A percentile compares a stretch with the other conserved stretches of the same genome.
phyloP scores from a whole-genome alignment of 73 alveolate genomes.

The Paramecium biaurelia region DNA sequence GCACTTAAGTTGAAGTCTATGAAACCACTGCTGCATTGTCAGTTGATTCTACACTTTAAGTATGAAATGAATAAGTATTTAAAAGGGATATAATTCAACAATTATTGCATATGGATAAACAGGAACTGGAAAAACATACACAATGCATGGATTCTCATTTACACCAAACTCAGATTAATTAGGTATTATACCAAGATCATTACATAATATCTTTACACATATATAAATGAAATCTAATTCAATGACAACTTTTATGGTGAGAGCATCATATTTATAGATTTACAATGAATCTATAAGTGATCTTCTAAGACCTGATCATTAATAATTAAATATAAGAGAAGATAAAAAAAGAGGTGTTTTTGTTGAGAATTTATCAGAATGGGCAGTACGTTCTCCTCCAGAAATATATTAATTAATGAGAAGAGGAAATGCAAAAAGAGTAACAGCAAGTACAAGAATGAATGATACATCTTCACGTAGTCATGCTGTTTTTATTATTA shows the following conservation, averaged over 20 bases:
- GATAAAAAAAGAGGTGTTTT: constrained; percentile 94
- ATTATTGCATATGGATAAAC: constrained; percentile 87
- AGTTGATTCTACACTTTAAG: constrained; percentile 72
- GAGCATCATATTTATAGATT: constrained; percentile 84
- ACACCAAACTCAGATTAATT: constrained; percentile 62
- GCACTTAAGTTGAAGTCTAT: constrained; percentile 77
- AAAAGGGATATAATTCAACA: constrained; percentile 78
- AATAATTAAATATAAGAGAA: constrained; percentile 84
- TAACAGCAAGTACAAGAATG: constrained; percentile 93
- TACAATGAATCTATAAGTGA: constrained; percentile 89
- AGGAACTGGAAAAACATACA: constrained; percentile 92
- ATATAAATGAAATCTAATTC: constrained; percentile 68
- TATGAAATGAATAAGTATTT: neutral
- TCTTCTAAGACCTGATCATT: constrained; percentile 62
- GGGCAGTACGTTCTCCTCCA: constrained; percentile 93
- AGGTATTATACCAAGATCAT: constrained; percentile 80
- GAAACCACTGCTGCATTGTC: constrained; percentile 75
- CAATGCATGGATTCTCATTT: constrained; percentile 85
- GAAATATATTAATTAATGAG: constrained; percentile 89
- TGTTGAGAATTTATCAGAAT: constrained; percentile 96
- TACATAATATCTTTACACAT: constrained; percentile 72
- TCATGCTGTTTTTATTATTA: constrained; percentile 96
- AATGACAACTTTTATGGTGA: constrained; percentile 78
- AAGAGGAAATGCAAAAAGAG: constrained; percentile 89
- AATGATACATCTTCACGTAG: constrained; percentile 95